Base-by-base conservation (phyloP, 2,329 filamentous ascomycete species). In the Pseudogymnoascus sp. region DNA sequence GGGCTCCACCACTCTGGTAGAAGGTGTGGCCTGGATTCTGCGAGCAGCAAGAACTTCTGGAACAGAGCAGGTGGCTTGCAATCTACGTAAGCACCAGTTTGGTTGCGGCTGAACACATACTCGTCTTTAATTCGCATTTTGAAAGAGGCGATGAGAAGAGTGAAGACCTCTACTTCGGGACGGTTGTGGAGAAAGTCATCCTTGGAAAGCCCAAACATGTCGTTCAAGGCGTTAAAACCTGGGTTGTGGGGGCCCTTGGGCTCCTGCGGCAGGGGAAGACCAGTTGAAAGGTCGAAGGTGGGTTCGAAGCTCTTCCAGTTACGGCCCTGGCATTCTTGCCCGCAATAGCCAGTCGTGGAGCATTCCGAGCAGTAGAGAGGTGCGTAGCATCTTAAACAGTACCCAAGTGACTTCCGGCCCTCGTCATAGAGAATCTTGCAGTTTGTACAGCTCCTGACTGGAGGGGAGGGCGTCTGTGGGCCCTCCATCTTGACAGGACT, bases 241-340 rank as follows among this genome's bases (percentile, higher is more conserved):
- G 28, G n/a, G 47, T 7, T 32, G 28, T 54, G 25, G 25, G 4
- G 43, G 1, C 39, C 14, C 8, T 6, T 6, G 2, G 47, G 4
- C 7, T 4, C 8, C 25, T 32, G 43, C 0, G 43, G n/a, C 5
- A 18, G 20, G 25, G n/a, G 43, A 8, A 18, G 43, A 11, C n/a
- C n/a, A 6, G 25, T 20, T 78, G 1, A 72, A 73, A 35, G 22
- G 2, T 67, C 60, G 54, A 69, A 70, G 14, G 62, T 20, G 28
- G 62, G 62, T 60, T 70, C 70, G 60, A 70, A 69, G 14, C n/a
- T 37, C 60, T 67, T 67, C 62, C 65, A 70, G 35, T 69, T 54
- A 4, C 34, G 57, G 39, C 63, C 64, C 57, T 70, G 67, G 58
- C 69, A 71, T 18, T 65, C 65, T 11, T 60, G 64, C 1, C 65